These are phyloP conservation scores for Neofusicoccum cordaticola DNA, from an alignment of 2,329 filamentous ascomycete species.

Conservation along the genomic window DNA sequence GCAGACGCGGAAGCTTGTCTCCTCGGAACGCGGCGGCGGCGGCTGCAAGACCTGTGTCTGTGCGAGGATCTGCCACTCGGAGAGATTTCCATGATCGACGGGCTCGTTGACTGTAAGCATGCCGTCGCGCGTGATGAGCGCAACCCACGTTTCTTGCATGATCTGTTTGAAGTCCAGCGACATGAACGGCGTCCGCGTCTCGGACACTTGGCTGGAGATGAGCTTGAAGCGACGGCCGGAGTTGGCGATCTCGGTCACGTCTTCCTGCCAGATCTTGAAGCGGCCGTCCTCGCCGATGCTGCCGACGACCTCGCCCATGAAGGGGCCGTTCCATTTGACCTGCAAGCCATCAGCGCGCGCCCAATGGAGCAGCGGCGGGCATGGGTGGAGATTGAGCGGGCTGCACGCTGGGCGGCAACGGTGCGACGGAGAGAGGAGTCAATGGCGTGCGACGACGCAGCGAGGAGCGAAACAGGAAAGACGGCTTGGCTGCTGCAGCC, in stretches of 20 bases:
- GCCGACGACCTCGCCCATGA: slow-evolving; percentile 81
- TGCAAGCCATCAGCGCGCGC: slow-evolving; percentile 34
- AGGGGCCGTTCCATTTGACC: slow-evolving; percentile 92
- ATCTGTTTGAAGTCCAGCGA: slow-evolving; percentile 86
- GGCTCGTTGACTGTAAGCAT: slow-evolving; percentile 80
- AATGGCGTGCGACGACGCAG: slow-evolving; percentile 22
- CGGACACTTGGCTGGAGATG: slow-evolving; percentile 60
- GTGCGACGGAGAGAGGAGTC: slow-evolving; percentile 3
- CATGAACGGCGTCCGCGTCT: slow-evolving; percentile 68
- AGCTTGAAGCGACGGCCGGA: slow-evolving; percentile 77
- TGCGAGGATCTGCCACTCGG: slow-evolving; percentile 72
- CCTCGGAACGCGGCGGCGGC: slow-evolving; percentile 71
- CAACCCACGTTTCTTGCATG: slow-evolving; percentile 79
- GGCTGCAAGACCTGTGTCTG: slow-evolving; percentile 69
- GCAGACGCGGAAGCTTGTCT: slow-evolving; percentile 78
- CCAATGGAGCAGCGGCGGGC: neutral
- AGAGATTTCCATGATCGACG: slow-evolving; percentile 75
- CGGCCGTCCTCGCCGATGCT: slow-evolving; percentile 87
- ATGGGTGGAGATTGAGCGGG: neutral
- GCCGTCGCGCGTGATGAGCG: slow-evolving; percentile 79
- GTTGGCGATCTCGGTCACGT: slow-evolving; percentile 71
- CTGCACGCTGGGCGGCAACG: neutral
- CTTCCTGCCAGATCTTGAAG: slow-evolving; percentile 91
- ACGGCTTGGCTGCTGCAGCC: neutral
- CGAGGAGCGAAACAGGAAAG: slow-evolving; percentile 7